Evolutionary conservation across 2,329 filamentous ascomycete species (phyloP).

Genomic region (Neofusicoccum laricinum): DNA sequence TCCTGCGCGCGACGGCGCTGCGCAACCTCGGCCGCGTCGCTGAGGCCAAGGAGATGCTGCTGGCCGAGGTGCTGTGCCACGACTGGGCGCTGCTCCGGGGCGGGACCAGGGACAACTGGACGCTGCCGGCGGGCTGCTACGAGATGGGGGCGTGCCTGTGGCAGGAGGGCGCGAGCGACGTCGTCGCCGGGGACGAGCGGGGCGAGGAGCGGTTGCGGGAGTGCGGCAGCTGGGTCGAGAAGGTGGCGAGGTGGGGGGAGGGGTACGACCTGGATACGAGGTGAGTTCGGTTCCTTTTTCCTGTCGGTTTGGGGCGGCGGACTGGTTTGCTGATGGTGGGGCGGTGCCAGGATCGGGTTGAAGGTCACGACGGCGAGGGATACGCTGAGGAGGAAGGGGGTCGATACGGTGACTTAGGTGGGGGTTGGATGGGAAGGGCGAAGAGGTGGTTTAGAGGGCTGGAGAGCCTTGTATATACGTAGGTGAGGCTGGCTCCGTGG

Average conservation of each 20-base stretch:
- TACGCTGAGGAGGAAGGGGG: constrained; percentile 49
- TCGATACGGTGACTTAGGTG: constrained; percentile 16
- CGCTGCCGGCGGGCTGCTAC: constrained; percentile 73
- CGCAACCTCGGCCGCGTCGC: constrained; percentile 61
- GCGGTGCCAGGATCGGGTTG: constrained; percentile 60
- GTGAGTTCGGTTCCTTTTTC: constrained; percentile 24
- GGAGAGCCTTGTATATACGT: not conserved
- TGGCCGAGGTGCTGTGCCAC: constrained; percentile 61
- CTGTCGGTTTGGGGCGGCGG: not conserved
- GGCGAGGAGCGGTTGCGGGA: constrained; percentile 53
- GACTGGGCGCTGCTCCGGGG: constrained; percentile 57
- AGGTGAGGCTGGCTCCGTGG: not conserved
- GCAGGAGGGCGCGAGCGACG: constrained; percentile 56
- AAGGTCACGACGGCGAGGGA: constrained; percentile 67
- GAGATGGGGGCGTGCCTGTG: constrained; percentile 82
- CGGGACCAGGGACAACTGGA: constrained; percentile 64
- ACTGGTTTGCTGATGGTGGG: constrained; percentile 15
- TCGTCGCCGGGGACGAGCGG: constrained; percentile 25
- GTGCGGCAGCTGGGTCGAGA: constrained; percentile 64
- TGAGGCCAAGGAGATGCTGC: constrained; percentile 66
- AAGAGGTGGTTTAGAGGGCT: not conserved
- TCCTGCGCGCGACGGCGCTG: constrained; percentile 65
- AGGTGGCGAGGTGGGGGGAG: constrained; percentile 65
- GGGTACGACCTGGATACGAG: constrained; percentile 70
- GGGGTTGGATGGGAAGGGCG: not conserved